A percentile compares a stretch with the other conserved stretches of the same genome.
phyloP scores from a whole-genome alignment of 306 rosid genomes.

The Vigna angularis region DNA sequence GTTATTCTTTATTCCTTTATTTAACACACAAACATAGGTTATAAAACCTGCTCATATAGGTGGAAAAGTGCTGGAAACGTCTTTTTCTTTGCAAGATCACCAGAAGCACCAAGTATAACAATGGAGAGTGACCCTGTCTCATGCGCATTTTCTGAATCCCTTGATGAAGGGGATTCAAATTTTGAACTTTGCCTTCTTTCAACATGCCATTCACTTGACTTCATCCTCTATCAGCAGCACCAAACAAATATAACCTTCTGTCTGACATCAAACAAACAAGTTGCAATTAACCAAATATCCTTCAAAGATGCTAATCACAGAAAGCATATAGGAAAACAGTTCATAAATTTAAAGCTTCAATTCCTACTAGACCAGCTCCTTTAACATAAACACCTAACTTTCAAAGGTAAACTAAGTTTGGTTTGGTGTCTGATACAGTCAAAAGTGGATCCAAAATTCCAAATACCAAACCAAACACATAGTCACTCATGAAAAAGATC shows the following conservation, averaged over 20 bases:
- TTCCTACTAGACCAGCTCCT: background rate
- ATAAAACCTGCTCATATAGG: constrained; percentile 78
- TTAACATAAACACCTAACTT: background rate
- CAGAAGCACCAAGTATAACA: constrained; percentile 94
- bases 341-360: background rate
- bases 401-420: background rate
- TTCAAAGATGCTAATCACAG: background rate
- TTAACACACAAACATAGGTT: background rate
- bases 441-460: too few relatives aligned
- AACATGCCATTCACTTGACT: constrained; percentile 64
- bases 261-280: constrained; percentile 29
- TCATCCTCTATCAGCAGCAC: constrained; percentile 61
- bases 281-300: constrained; percentile 31
- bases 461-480: too few relatives aligned
- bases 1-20: background rate
- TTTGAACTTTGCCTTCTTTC: constrained; percentile 50
- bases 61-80: constrained; percentile 94
- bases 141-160: constrained; percentile 54
- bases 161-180: constrained; percentile 55
- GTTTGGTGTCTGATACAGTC: too few relatives aligned
- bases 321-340: background rate
- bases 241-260: constrained; percentile 26
- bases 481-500: background rate
- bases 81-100: constrained; percentile 99
- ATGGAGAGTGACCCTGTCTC: constrained; percentile 84